Percentiles rank a stretch among this genome's conserved stretches.
phyloP scores from a whole-genome alignment of 768 basidiomycete species.

The Sarcodon aspratus region DNA sequence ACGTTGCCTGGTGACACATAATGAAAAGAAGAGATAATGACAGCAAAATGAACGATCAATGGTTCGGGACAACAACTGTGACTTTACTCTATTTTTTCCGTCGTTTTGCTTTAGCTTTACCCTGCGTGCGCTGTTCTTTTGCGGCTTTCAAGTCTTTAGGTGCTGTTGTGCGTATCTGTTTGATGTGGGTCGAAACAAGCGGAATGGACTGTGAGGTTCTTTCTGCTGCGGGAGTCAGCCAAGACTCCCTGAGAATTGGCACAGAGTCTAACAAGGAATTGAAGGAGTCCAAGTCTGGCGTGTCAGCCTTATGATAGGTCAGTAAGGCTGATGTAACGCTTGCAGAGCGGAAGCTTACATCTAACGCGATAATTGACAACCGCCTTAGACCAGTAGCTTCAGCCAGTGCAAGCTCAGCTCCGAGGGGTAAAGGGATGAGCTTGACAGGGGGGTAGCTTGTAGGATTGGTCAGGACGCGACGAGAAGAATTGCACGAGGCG shows the following conservation, averaged over 20 bases:
- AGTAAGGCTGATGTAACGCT: neutral
- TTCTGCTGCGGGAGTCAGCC: conserved; percentile 35
- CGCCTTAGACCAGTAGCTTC: conserved; percentile 54
- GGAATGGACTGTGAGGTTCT: conserved; percentile 5
- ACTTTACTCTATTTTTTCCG: conserved; percentile 4
- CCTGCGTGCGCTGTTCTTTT: conserved; percentile 43
- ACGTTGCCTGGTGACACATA: too few species aligned
- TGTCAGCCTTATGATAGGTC: conserved; percentile 22
- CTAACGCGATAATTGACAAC: conserved; percentile 53
- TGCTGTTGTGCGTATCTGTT: conserved; percentile 67
- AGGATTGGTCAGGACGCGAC: conserved; percentile 2
- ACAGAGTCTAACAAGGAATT: conserved; percentile 33
- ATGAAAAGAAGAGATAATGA: too few species aligned
- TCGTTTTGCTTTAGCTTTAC: conserved; percentile 36
- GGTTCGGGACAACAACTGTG: neutral
- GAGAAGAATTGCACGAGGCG: conserved; percentile 57
- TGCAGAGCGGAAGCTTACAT: conserved; percentile 33
- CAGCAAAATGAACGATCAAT: too few species aligned
- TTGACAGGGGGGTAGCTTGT: conserved; percentile 23
- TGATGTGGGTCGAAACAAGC: conserved; percentile 66
- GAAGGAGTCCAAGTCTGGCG: conserved; percentile 24
- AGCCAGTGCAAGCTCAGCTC: conserved; percentile 52
- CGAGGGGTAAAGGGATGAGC: conserved; percentile 55
- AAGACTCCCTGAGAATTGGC: conserved; percentile 51
- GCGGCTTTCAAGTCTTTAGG: conserved; percentile 71